Evolutionary conservation across 371 early-diverging fungal genomes (phyloP).

Genomic region (Saksenaea oblongispora): DNA sequence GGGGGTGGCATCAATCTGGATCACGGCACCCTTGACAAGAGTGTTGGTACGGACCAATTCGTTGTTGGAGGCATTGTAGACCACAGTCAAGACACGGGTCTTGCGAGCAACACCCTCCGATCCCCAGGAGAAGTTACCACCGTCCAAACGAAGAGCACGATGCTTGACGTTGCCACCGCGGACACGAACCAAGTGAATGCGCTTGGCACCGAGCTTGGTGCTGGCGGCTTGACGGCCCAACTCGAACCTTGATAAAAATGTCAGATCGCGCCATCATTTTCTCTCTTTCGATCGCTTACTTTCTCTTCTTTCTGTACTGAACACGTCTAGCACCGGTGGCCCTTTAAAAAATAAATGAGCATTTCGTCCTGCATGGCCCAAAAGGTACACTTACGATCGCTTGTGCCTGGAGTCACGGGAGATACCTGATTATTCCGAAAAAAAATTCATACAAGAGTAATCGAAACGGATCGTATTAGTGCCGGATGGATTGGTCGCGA

Average conservation of each 20-base stretch:
- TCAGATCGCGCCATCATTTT: not conserved
- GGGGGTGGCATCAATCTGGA: constrained; percentile 96
- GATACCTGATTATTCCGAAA: not conserved
- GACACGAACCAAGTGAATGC: constrained; percentile 92
- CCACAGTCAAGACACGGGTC: constrained; percentile 92
- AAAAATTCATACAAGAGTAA: not conserved
- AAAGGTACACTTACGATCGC: not conserved
- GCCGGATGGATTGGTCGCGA: not conserved
- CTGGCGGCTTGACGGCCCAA: constrained; percentile 96
- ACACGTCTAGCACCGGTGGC: constrained; percentile 3
- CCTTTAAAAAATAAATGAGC: not conserved
- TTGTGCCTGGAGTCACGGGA: constrained; percentile 6
- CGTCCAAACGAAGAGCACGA: constrained; percentile 94
- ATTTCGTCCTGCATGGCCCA: not conserved
- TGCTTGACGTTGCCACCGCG: constrained; percentile 98
- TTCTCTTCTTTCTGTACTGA: constrained; percentile 5
- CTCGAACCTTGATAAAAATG: constrained; percentile 80
- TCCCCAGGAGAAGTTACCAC: constrained; percentile 96
- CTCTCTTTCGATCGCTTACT: not conserved
- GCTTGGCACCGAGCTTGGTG: constrained; percentile 96
- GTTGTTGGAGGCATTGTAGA: constrained; percentile 99
- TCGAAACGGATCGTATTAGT: not conserved
- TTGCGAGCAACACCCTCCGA: constrained; percentile 90
- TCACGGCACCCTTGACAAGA: constrained; percentile 95
- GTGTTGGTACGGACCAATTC: constrained; percentile 99